Evolutionary conservation across 371 early-diverging fungal species (phyloP).

Genomic region (Mucor circinelloides): DNA sequence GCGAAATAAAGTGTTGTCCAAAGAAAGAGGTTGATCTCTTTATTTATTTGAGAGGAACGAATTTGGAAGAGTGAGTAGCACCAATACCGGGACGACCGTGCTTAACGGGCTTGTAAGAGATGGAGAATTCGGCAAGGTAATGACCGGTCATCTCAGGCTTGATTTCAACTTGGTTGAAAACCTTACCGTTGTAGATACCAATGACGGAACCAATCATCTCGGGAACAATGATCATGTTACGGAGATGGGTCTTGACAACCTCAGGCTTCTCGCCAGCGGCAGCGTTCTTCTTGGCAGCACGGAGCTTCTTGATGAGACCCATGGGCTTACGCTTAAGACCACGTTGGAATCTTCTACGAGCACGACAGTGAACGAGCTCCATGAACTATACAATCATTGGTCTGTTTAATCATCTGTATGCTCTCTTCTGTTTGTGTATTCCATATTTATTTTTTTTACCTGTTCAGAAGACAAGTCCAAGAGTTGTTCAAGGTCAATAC

Average conservation of each 20-base stretch:
- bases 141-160: slow-evolving; percentile 99
- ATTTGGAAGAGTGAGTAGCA: slow-evolving; percentile 89
- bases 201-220: slow-evolving; percentile 99
- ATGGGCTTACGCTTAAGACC: slow-evolving; percentile 98
- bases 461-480: slow-evolving; percentile 46
- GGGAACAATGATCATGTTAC: slow-evolving; percentile 99
- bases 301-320: slow-evolving; percentile 95
- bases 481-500: slow-evolving; percentile 88
- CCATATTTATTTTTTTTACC: too few species aligned
- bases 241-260: slow-evolving; percentile 99
- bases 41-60: slow-evolving; percentile 35
- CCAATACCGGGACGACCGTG: slow-evolving; percentile 99
- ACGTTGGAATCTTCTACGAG: slow-evolving; percentile 95
- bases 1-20: neutral
- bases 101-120: slow-evolving; percentile 96
- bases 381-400: slow-evolving; percentile 72
- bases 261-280: slow-evolving; percentile 49
- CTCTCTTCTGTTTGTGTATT: too few species aligned
- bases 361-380: slow-evolving; percentile 93
- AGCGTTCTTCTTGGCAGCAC: slow-evolving; percentile 93
- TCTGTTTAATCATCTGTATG: neutral
- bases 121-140: slow-evolving; percentile 96
- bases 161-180: slow-evolving; percentile 99
- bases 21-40: neutral
- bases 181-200: slow-evolving; percentile 99